Conservation (phyloP, 768 basidiomycete species). For the Galerina sulciceps region DNA sequence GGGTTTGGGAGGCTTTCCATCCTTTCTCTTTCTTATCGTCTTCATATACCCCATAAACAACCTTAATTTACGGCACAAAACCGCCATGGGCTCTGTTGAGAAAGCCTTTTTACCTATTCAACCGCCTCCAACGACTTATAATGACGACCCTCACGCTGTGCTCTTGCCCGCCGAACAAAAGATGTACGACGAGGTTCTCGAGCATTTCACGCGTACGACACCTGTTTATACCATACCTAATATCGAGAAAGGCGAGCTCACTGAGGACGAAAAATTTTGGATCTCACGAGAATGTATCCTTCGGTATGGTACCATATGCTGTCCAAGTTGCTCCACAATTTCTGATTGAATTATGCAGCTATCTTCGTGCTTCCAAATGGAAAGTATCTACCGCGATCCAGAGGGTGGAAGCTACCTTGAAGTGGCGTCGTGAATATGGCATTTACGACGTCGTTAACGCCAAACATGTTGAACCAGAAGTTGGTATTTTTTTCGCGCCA, state of each 20-base stretch:
- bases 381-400: conserved; percentile 57
- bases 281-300: conserved; percentile 78
- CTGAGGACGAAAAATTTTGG: conserved; percentile 79
- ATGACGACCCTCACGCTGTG: conserved; percentile 35
- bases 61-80: conserved; percentile 14
- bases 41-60: background rate
- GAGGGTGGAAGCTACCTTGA: conserved; percentile 72
- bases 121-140: conserved; percentile 31
- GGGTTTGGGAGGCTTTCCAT: too few relatives aligned
- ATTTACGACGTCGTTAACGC: conserved; percentile 66
- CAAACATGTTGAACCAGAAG: conserved; percentile 75
- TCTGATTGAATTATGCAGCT: conserved; percentile 43
- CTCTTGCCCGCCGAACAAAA: conserved; percentile 49
- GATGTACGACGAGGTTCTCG: conserved; percentile 57
- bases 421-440: conserved; percentile 83
- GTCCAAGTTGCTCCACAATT: background rate
- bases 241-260: conserved; percentile 48
- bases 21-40: too few relatives aligned
- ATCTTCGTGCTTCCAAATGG: conserved; percentile 82
- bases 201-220: conserved; percentile 57
- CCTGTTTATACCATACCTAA: conserved; percentile 52
- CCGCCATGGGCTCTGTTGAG: conserved; percentile 22
- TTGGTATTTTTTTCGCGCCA: conserved; percentile 27
- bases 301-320: conserved; percentile 41
- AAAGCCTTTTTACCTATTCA: conserved; percentile 38